These are phyloP conservation scores for Achaetomium macrosporum DNA, from an alignment of 2,329 filamentous ascomycete genomes.

Conservation along the genomic window DNA sequence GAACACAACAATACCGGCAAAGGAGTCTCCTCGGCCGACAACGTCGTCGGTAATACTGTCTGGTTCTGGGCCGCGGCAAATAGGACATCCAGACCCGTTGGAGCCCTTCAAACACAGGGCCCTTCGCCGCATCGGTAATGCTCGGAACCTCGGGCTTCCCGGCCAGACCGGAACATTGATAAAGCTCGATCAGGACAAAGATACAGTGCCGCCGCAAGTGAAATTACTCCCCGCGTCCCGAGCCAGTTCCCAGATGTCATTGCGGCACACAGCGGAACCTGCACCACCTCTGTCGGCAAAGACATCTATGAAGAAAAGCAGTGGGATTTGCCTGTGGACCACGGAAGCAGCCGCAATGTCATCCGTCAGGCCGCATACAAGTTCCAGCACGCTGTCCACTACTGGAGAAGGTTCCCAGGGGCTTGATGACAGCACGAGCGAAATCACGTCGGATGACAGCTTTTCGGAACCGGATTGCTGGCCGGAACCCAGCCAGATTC, in stretches of 20 bases:
- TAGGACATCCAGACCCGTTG: neutral
- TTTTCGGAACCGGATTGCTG: slow-evolving; percentile 22
- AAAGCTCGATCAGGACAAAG: neutral
- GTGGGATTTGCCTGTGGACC: neutral
- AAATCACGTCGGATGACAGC: slow-evolving; percentile 19
- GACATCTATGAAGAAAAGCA: neutral
- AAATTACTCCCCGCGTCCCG: neutral
- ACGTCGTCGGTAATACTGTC: neutral
- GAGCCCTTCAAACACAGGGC: neutral
- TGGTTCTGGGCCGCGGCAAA: neutral
- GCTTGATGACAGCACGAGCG: slow-evolving; percentile 19
- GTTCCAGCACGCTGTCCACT: slow-evolving; percentile 19
- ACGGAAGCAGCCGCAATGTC: neutral
- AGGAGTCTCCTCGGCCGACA: neutral
- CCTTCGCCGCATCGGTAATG: slow-evolving; percentile 19
- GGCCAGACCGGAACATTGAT: neutral
- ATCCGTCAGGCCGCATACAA: slow-evolving; percentile 13
- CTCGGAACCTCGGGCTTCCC: slow-evolving; percentile 10
- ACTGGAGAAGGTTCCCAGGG: slow-evolving; percentile 7
- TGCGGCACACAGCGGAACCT: neutral
- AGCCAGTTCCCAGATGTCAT: neutral
- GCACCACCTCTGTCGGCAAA: neutral
- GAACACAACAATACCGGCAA: neutral
- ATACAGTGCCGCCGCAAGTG: neutral
- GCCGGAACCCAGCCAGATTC: slow-evolving; percentile 5